A percentile compares a stretch with the other conserved stretches of the same genome.
These are phyloP conservation scores for Mucor mucedo DNA, from an alignment of 371 early-diverging fungal species.

Conservation along the genomic window DNA sequence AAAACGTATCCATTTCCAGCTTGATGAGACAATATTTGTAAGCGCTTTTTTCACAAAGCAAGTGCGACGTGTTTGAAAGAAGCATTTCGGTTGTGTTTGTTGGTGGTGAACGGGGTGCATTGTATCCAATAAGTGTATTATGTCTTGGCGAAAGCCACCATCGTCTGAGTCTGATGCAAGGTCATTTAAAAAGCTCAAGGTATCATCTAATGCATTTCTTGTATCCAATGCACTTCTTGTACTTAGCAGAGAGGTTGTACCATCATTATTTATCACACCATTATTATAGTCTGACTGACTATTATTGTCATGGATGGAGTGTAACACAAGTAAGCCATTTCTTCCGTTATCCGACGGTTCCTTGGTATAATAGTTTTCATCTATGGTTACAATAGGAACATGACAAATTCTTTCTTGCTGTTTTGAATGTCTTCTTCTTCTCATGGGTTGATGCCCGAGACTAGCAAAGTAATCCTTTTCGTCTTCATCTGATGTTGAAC, in stretches of 20 bases:
- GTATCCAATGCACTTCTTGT: constrained; percentile 23
- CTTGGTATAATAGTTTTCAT: not conserved
- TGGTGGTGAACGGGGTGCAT: not conserved
- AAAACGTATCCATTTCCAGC: constrained; percentile 19
- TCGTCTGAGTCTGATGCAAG: constrained; percentile 15
- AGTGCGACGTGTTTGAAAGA: not conserved
- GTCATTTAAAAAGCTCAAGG: constrained; percentile 22
- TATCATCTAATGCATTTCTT: constrained; percentile 28
- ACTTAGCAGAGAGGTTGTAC: not conserved
- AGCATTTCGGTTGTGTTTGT: not conserved
- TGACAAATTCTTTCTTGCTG: not conserved
- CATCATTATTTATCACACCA: not conserved
- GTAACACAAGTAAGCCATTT: constrained; percentile 13
- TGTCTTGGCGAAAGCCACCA: constrained; percentile 21
- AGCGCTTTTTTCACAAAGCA: not conserved
- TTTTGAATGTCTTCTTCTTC: not conserved
- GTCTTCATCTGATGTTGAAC: too few relatives aligned
- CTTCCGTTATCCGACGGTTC: constrained; percentile 5
- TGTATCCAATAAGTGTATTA: constrained; percentile 1
- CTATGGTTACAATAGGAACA: not conserved
- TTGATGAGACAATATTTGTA: not conserved
- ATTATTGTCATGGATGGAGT: constrained; percentile 4
- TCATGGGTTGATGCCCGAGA: not conserved
- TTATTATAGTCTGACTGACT: not conserved
- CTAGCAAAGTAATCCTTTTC: too few relatives aligned